A percentile compares a stretch with the other conserved stretches of the same genome.
Evolutionary conservation across 768 basidiomycete genomes (phyloP).

Genomic region (Tulasnella sp.): DNA sequence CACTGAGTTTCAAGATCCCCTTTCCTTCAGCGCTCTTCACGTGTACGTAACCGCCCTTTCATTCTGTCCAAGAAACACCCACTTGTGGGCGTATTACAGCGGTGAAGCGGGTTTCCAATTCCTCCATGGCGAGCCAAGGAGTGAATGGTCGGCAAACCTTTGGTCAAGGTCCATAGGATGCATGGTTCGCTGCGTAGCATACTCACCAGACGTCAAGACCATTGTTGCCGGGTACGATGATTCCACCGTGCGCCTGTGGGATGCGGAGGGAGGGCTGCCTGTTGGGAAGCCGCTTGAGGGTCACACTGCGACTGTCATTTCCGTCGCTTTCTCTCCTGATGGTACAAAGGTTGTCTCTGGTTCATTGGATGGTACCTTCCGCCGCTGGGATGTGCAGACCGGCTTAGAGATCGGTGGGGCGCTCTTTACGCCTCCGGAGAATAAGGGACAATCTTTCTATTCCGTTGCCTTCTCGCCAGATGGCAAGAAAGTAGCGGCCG

Average conservation of each 20-base stretch:
- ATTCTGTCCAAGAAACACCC: neutral
- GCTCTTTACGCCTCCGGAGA: neutral
- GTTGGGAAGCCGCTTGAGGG: neutral
- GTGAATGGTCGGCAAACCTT: neutral
- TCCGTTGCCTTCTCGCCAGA: neutral
- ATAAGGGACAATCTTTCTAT: too few relatives aligned
- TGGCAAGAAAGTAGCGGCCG: neutral
- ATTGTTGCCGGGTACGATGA: neutral
- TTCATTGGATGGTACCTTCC: neutral
- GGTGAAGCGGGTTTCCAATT: neutral
- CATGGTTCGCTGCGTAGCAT: neutral
- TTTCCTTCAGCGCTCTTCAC: neutral
- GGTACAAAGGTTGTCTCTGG: neutral
- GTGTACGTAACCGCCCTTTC: neutral
- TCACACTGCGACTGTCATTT: neutral
- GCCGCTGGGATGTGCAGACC: neutral
- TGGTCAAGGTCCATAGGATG: neutral
- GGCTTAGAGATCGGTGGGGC: neutral
- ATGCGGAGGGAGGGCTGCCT: neutral
- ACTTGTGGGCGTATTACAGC: neutral
- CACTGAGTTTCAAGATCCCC: too few relatives aligned
- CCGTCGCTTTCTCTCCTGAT: conserved; percentile 4
- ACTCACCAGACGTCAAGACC: neutral
- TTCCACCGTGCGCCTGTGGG: neutral
- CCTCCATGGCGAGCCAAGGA: neutral